phyloP scores from a whole-genome alignment of 2,329 filamentous ascomycete genomes.

The Cordyceps militaris region DNA sequence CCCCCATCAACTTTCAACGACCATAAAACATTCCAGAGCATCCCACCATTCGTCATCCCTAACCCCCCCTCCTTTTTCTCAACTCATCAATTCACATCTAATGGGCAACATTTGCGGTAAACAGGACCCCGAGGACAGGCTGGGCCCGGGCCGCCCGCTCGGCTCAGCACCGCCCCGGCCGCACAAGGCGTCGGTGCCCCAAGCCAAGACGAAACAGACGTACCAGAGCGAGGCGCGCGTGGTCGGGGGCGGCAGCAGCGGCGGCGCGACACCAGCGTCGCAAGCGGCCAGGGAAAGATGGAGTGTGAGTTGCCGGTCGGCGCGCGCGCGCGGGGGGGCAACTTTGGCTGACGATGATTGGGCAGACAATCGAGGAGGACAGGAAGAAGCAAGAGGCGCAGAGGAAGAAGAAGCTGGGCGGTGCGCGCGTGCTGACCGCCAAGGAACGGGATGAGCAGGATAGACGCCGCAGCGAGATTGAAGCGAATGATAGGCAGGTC shows the following conservation, averaged over 20 bases:
- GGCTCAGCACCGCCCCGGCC: constrained; percentile 42
- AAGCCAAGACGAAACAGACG: constrained; percentile 25
- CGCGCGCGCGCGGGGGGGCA: too few species aligned
- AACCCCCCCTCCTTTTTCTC: not conserved
- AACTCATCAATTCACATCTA: not conserved
- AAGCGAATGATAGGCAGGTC: not conserved
- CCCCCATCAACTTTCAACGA: too few species aligned
- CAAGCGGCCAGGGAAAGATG: not conserved
- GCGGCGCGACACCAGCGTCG: not conserved
- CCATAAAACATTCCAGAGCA: too few species aligned
- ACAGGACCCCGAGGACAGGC: constrained; percentile 62
- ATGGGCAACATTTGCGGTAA: constrained; percentile 92
- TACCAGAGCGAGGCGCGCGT: constrained; percentile 52
- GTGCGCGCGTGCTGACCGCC: not conserved
- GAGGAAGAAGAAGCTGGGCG: not conserved
- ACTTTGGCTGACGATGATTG: not conserved
- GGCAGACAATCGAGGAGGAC: not conserved
- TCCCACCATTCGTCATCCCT: not conserved
- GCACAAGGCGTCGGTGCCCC: constrained; percentile 45
- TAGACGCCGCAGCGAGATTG: not conserved
- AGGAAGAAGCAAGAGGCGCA: not conserved
- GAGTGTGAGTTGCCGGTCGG: not conserved
- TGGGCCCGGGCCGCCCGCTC: constrained; percentile 65
- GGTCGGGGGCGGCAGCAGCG: constrained; percentile 42
- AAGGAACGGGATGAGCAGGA: not conserved